Base-by-base conservation (phyloP, 2,329 filamentous ascomycete genomes). In the Epichloe amarillans region DNA sequence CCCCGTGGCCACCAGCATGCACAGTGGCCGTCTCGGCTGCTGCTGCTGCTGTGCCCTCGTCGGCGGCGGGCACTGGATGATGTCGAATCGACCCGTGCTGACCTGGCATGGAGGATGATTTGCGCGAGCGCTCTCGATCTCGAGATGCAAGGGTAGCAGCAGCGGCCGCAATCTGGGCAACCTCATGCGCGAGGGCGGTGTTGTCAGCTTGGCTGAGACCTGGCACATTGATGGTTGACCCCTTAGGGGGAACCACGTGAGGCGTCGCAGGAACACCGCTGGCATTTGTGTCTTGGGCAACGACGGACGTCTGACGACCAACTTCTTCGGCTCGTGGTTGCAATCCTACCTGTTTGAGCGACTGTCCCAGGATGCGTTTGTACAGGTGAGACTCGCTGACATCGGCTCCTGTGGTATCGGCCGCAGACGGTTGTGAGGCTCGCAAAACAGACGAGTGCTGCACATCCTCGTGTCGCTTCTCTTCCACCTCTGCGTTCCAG, bases 151-250 rank as follows among this genome's bases (percentile, higher is more conserved):
- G 80, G 2, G 89, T 84, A 1, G 88, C 90, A 17, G 90, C 90
- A 0, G 90, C 93, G 6, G 93, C 91, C 7, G 91, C 91, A 64
- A 97, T 87, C 68, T 97, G 93, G 4, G 89, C 88, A 15, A 97
- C 88, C 61, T 94, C 88, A 45, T 88, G 86, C 21, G 88, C 83
- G 15, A 97, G 74, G 35, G 78, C 78, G 58, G 83, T 82, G 64
- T 90, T 95, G 57, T 95, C 87, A 54, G 88, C 84, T 44, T 87
- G 83, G 14, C 86, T 86, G 21, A 96, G 76, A 4, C 87, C 86
- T 1, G 83, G 79, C 30, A 85, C 75, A 51, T 74, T 69, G 58
- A 79, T 64, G 54, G 71, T 65, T 23, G 74, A 65, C 57, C 71
- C 74, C 64, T 83, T 87, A 3, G 86, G 86, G 87, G 87, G 88